Conservation (phyloP, 805 yeast species). For the Myxozyma monticola region DNA sequence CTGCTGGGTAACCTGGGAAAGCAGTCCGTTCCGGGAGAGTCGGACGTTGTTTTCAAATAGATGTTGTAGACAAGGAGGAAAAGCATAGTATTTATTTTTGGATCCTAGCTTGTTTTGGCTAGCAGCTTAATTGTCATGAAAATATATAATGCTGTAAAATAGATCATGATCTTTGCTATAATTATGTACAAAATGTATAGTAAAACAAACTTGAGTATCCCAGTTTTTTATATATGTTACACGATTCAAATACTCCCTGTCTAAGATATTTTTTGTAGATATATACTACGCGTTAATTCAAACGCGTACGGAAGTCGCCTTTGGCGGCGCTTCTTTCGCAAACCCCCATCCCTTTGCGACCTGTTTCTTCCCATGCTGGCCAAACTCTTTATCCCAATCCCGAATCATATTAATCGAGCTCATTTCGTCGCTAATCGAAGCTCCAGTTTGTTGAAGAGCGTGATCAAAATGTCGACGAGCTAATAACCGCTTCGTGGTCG, state of each 20-base stretch:
- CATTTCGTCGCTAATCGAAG: constrained; percentile 28
- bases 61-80: not conserved
- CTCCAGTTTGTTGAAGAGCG: constrained; percentile 20
- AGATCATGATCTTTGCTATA: not conserved
- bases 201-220: no score
- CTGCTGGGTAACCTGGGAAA: constrained; percentile 45
- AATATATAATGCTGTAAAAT: not conserved
- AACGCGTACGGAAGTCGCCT: no score
- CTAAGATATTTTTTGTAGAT: no score
- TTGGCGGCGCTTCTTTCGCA: constrained; percentile 2
- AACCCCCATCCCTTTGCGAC: constrained; percentile 14
- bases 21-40: constrained; percentile 6
- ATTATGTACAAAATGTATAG: not conserved
- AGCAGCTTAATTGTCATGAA: not conserved
- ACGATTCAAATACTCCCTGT: no score
- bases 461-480: constrained; percentile 22
- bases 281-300: no score
- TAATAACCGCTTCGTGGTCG: constrained; percentile 41
- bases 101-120: not conserved
- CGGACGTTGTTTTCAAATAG: constrained; percentile 18
- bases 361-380: constrained; percentile 16
- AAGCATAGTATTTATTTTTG: not conserved
- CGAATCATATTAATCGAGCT: constrained; percentile 23
- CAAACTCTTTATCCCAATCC: constrained; percentile 28
- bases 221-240: no score